Evolutionary conservation across 225 moss, liverwort and hornwort genomes (phyloP).

Genomic region (Asterella californica): DNA sequence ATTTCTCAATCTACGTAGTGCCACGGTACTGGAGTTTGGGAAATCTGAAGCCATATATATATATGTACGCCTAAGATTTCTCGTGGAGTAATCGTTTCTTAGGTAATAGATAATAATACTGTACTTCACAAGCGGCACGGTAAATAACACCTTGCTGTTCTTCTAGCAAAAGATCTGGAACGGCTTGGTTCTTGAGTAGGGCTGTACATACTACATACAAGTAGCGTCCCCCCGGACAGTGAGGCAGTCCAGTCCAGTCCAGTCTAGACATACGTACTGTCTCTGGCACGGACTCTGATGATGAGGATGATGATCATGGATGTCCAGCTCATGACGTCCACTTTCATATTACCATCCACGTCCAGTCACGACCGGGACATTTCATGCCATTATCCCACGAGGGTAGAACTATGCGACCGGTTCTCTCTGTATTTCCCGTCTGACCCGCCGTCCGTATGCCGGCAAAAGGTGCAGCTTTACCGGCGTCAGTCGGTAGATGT

Average conservation of each 20-base stretch:
- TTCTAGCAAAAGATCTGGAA: not conserved
- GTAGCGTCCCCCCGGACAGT: not conserved
- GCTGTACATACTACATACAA: not conserved
- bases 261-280: not conserved
- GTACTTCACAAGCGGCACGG: not conserved
- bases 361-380: constrained; percentile 6
- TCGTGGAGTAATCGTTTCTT: no score
- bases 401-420: not conserved
- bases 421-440: not conserved
- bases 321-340: constrained; percentile 7
- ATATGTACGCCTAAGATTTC: no score
- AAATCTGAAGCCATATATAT: no score
- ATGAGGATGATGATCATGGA: not conserved
- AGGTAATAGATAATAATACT: no score
- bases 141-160: not conserved
- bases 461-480: not conserved
- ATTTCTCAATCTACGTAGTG: no score
- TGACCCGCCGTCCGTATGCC: not conserved
- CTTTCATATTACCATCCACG: not conserved
- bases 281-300: not conserved
- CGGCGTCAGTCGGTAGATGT: not conserved
- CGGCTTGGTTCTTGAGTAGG: not conserved
- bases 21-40: no score
- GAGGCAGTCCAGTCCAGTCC: not conserved
- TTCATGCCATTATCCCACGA: not conserved